Evolutionary conservation across 352 stramenopile genomes (phyloP).

Genomic region (Pythium sukuiense): DNA sequence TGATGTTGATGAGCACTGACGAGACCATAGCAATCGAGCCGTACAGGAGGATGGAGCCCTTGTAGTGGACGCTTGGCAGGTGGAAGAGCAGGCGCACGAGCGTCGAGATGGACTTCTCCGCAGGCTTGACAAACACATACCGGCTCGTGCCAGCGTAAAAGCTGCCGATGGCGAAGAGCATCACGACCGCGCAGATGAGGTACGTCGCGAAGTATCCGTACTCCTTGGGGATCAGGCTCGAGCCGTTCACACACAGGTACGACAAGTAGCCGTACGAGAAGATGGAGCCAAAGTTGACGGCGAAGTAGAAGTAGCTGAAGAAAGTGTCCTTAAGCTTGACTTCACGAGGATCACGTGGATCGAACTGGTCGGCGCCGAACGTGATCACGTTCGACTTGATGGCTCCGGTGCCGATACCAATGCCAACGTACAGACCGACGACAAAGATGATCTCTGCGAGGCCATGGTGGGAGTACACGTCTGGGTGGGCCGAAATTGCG

Average conservation of each 20-base stretch:
- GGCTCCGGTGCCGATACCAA: slow-evolving; percentile 35
- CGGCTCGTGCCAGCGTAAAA: slow-evolving; percentile 44
- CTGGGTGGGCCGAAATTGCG: slow-evolving; percentile 52
- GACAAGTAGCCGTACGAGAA: slow-evolving; percentile 81
- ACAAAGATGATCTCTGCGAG: slow-evolving; percentile 58
- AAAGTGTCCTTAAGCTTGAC: slow-evolving; percentile 54
- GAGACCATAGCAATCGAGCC: slow-evolving; percentile 39
- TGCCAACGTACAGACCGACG: slow-evolving; percentile 51
- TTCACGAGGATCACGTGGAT: slow-evolving; percentile 40
- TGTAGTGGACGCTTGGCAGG: slow-evolving; percentile 29
- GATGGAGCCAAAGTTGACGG: slow-evolving; percentile 65
- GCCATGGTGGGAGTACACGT: slow-evolving; percentile 40
- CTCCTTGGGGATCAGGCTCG: slow-evolving; percentile 53
- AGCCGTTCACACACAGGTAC: slow-evolving; percentile 72
- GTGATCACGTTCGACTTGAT: slow-evolving; percentile 36
- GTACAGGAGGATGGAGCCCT: slow-evolving; percentile 38
- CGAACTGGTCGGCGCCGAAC: slow-evolving; percentile 53
- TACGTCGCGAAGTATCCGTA: slow-evolving; percentile 84
- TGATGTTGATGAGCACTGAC: slow-evolving; percentile 54
- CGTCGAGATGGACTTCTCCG: slow-evolving; percentile 42
- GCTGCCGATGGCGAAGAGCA: slow-evolving; percentile 41
- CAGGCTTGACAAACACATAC: slow-evolving; percentile 51
- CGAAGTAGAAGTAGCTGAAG: slow-evolving; percentile 86
- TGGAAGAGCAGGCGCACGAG: slow-evolving; percentile 41
- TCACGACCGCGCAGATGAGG: slow-evolving; percentile 45